Base-by-base conservation (phyloP, 2,329 filamentous ascomycete genomes). In the Tolypocladium tropicale region DNA sequence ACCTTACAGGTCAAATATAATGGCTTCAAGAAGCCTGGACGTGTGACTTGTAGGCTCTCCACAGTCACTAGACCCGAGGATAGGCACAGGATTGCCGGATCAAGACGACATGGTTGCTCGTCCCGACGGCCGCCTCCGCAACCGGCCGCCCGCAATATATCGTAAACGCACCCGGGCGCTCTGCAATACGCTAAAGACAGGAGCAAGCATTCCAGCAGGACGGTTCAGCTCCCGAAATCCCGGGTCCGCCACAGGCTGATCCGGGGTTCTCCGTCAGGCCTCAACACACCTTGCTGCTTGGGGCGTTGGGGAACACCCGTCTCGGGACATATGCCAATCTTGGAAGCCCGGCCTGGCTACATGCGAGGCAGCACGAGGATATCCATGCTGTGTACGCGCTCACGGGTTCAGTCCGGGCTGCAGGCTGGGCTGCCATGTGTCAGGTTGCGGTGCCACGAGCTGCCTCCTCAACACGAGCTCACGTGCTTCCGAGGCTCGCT, bases 321-420 rank as follows among this genome's bases (percentile, higher is more conserved):
- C 52, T 56, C 55, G 55, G 55, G 55, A 50, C 55, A 56, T 23
- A 33, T 33, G 34, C 55, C 55, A 48, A 30, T 53, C 52, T 52
- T 50, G 52, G 55, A 56, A 53, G 51, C n/a, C 14, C 23, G 9
- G 46, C n/a, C 48, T 37, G 34, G 18, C 28, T 37, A 43, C 46
- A 33, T 41, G 54, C 48, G 21, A 18, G 41, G 43, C 18, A 32
- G 41, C 43, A 41, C 53, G 49, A 28, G 25, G 53, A 7, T 11
- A 32, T 28, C 46, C 46, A 49, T 28, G 46, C n/a, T 16, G 46
- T 49, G 6, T n/a, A n/a, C n/a, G n/a, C 46, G 9, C 43, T 48
- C 43, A n/a, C n/a, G 16, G 11, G 14, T 7, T 18, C 25, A 49
- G 4, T 32, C 16, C 28, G 16, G 23, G 4, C 43, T 30, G 43